Percentiles rank a stretch among this genome's conserved stretches.
Evolutionary conservation across 1,139 yeast species (phyloP).

Genomic region (Kazachstania sp.): DNA sequence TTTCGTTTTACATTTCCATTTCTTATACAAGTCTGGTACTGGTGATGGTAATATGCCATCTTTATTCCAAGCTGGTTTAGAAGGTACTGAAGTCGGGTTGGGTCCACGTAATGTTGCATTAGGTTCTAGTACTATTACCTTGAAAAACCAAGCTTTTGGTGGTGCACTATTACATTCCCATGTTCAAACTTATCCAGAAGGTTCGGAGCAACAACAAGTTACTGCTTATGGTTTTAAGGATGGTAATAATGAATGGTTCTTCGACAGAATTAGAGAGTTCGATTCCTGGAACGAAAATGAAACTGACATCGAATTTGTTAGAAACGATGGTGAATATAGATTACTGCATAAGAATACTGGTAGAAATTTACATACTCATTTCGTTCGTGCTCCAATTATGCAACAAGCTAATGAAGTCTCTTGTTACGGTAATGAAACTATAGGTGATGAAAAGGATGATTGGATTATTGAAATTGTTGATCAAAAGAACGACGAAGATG

Average conservation of each 20-base stretch:
- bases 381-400: conserved; percentile 70
- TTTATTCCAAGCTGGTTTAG: conserved; percentile 85
- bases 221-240: conserved; percentile 93
- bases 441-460: conserved; percentile 88
- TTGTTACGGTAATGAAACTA: conserved; percentile 76
- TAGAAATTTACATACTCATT: conserved; percentile 86
- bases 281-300: conserved; percentile 46
- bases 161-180: conserved; percentile 95
- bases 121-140: conserved; percentile 66
- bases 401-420: conserved; percentile 75
- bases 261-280: conserved; percentile 63
- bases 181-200: conserved; percentile 86
- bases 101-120: conserved; percentile 87
- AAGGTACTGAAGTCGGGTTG: conserved; percentile 68
- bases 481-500: conserved; percentile 64
- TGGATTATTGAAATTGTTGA: conserved; percentile 88
- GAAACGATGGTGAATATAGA: conserved; percentile 71
- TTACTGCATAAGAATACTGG: conserved; percentile 74
- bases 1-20: conserved; percentile 67
- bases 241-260: conserved; percentile 79
- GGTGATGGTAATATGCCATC: conserved; percentile 98
- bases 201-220: conserved; percentile 92
- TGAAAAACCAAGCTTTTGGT: conserved; percentile 84
- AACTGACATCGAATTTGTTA: conserved; percentile 47
- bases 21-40: conserved; percentile 69